Conservation (phyloP, 2,329 filamentous ascomycete genomes). For the Cordyceps militaris region DNA sequence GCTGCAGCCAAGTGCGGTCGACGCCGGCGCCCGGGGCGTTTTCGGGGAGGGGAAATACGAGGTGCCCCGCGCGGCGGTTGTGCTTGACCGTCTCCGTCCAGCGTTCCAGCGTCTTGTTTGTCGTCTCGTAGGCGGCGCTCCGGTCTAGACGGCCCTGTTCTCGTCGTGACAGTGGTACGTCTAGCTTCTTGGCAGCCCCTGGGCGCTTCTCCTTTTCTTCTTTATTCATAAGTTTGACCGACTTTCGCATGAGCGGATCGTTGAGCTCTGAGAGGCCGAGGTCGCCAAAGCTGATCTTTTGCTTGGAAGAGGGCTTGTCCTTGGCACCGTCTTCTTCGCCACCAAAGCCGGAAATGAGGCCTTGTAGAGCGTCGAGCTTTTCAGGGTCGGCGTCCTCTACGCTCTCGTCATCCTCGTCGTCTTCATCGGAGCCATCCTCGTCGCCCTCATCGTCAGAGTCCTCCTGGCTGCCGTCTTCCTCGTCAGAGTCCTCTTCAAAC, state of each 20-base stretch:
- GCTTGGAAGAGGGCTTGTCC: constrained; percentile 40
- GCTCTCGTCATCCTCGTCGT: constrained; percentile 44
- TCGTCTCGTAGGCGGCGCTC: constrained; percentile 76
- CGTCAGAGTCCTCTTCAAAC: constrained; percentile 42
- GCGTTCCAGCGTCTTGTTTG: constrained; percentile 79
- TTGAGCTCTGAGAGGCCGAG: constrained; percentile 63
- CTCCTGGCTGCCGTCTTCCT: constrained; percentile 39
- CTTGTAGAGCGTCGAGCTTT: constrained; percentile 58
- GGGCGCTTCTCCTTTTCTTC: constrained; percentile 46
- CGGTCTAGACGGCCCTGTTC: constrained; percentile 83
- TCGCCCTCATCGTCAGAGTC: constrained; percentile 24
- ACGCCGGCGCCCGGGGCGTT: constrained; percentile 56
- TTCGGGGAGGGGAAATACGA: constrained; percentile 78
- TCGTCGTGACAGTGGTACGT: constrained; percentile 74
- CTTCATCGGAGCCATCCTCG: constrained; percentile 32
- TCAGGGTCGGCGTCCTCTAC: constrained; percentile 47
- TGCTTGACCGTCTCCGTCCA: constrained; percentile 96
- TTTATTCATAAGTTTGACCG: constrained; percentile 66
- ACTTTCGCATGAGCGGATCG: constrained; percentile 70
- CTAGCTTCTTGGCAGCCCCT: constrained; percentile 58
- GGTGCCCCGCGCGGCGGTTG: constrained; percentile 83
- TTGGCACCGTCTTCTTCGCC: constrained; percentile 48
- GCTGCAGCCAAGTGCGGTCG: constrained; percentile 55
- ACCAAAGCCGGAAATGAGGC: constrained; percentile 61
- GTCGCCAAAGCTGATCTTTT: constrained; percentile 69